Base-by-base conservation (phyloP, 2,329 filamentous ascomycete species). In the Cladosporium sp. region DNA sequence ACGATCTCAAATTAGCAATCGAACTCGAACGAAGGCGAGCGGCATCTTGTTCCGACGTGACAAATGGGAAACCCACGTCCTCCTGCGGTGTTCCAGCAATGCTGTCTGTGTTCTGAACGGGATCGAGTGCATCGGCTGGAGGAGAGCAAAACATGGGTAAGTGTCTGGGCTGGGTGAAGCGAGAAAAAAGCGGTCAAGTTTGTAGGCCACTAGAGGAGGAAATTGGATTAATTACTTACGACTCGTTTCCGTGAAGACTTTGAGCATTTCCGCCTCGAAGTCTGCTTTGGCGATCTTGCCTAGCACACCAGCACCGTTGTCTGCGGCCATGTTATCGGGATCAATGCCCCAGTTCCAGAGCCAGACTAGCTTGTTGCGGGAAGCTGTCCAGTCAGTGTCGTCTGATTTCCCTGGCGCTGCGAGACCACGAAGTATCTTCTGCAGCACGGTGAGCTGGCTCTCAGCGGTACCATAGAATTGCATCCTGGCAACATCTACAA, bases 201-300 rank as follows among this genome's bases (percentile, higher is more conserved):
- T 28, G 26, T 6, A 39, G 8, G 54, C 30, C 54, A 18, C 21
- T 49, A 2, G 25, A 61, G 18, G 23, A 25, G 58, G 16, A 23
- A 36, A 54, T 48, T 30, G 23, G n/a, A 39, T 53, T 54, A 48
- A n/a, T 26, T 62, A 76, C 75, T 75, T 73, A 77, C 74, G 71
- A 60, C 69, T 71, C 25, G 70, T 71, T 30, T 76, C 82, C 2
- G 92, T 79, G 26, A 93, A 82, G 0, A 85, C 83, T 72, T 89
- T 91, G 32, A 95, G 78, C 57, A 93, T 83, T 74, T 93, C 89
- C 2, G 83, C 82, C 75, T 95, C 91, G 18, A 94, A 80, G 11
- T 84, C 84, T 6, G 86, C 84, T 63, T 79, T 82, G 16, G 84
- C 78, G 3, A 95, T 79, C 67, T 83, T 84, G 1, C 89, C 86